These are phyloP conservation scores for Hebeloma cylindrosporum DNA, from an alignment of 768 basidiomycete species.

Conservation along the genomic window DNA sequence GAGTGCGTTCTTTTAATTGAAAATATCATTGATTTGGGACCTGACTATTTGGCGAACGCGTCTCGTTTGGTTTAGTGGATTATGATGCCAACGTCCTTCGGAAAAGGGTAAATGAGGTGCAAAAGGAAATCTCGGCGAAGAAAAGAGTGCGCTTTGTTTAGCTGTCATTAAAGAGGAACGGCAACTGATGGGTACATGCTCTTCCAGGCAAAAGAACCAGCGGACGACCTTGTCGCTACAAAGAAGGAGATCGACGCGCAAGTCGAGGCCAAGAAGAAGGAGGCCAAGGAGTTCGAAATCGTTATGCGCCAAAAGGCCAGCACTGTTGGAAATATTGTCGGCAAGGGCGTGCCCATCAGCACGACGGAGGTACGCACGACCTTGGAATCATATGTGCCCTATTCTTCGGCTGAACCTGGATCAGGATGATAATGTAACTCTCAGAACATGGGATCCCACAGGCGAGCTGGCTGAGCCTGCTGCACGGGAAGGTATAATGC, in stretches of 20 bases:
- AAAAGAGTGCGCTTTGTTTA: slow-evolving; percentile 65
- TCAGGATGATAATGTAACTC: slow-evolving; percentile 86
- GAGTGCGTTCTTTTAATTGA: slow-evolving; percentile 56
- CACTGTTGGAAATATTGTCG: slow-evolving; percentile 91
- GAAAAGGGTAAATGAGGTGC: slow-evolving; percentile 85
- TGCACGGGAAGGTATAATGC: slow-evolving; percentile 74
- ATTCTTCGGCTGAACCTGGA: not conserved
- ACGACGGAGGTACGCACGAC: slow-evolving; percentile 85
- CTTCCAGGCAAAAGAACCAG: slow-evolving; percentile 82
- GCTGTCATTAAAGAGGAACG: not conserved
- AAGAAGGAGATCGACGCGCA: slow-evolving; percentile 87
- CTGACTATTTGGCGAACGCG: not conserved
- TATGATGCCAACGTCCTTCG: slow-evolving; percentile 76
- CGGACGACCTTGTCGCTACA: slow-evolving; percentile 79
- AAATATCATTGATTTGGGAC: not conserved
- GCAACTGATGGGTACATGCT: not conserved
- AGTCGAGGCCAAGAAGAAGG: slow-evolving; percentile 73
- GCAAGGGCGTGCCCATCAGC: slow-evolving; percentile 81
- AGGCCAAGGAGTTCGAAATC: slow-evolving; percentile 72
- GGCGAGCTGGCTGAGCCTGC: slow-evolving; percentile 72
- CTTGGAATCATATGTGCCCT: no score
- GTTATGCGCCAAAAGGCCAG: slow-evolving; percentile 80
- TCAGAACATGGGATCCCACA: slow-evolving; percentile 85
- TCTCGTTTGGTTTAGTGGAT: slow-evolving; percentile 59
- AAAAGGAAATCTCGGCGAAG: slow-evolving; percentile 93